These are phyloP conservation scores for Trametes cinnabarina DNA, from an alignment of 768 basidiomycete genomes.

Conservation along the genomic window DNA sequence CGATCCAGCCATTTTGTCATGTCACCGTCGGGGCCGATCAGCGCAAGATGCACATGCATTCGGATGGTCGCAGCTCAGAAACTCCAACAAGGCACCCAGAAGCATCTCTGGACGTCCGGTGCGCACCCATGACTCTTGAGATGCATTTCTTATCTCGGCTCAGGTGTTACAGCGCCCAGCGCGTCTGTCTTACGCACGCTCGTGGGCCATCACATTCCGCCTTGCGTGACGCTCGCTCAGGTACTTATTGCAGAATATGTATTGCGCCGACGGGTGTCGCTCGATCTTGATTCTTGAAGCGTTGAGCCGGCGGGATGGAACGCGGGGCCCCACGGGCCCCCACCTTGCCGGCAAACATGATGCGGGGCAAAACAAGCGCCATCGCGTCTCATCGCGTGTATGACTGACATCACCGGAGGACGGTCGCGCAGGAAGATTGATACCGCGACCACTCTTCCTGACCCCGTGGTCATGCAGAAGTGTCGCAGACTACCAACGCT, in stretches of 20 bases:
- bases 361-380: slow-evolving; percentile 4
- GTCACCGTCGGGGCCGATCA: background rate
- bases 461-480: slow-evolving; percentile 4
- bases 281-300: background rate
- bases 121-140: background rate
- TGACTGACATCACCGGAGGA: slow-evolving; percentile 4
- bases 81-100: background rate
- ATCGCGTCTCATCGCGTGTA: background rate
- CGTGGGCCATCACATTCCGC: no score
- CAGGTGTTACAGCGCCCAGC: background rate
- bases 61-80: background rate
- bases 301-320: slow-evolving; percentile 1
- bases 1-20: no score
- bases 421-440: slow-evolving; percentile 1
- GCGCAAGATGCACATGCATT: background rate
- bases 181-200: background rate
- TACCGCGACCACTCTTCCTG: slow-evolving; percentile 3
- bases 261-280: no score
- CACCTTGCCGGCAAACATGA: background rate
- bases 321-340: background rate
- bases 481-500: background rate
- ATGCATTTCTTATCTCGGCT: background rate
- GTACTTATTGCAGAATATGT: no score
- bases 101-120: background rate
- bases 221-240: no score